Base-by-base conservation (phyloP, 495 filamentous ascomycete species). In the Daldinia decipiens region DNA sequence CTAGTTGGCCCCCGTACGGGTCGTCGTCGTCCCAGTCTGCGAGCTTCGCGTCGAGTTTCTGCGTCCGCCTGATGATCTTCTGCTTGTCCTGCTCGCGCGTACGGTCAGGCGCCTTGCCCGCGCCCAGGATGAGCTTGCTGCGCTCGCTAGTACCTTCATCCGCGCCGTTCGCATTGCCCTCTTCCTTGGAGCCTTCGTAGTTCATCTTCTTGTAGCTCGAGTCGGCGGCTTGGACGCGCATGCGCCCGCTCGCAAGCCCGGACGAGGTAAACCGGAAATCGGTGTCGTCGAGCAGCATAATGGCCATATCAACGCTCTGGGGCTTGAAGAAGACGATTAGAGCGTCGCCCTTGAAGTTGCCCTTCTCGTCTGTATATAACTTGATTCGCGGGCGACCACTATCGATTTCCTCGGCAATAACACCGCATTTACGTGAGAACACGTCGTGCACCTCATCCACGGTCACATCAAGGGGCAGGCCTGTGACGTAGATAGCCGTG, bases 361-460 rank as follows among this genome's bases (percentile, higher is more conserved):
- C 95, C 1, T 89, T 77, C 8, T 92, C 90, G 77, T 97, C 90
- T 6, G 82, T 88, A 80, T 99, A 98, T 78, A 99, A 88, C 81
- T 97, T 98, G 81, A 99, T 92, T 50, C 96, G 91, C 13, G 91
- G 92, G 38, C 87, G 85, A 56, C 92, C 91, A 67, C 85, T 90
- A 73, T 98, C 95, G 69, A 95, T 93, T 78, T 95, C 92, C 80
- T 97, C 92, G 51, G 95, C 94, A 69, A 99, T 97, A 70, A 99
- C 90, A 53, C 96, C 96, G 78, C 88, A 97, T 69, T 89, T 90
- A 67, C 89, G 87, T 54, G 90, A 92, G 83, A 99, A 99, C 27
- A 91, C 85, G 12, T 92, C 85, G 62, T 87, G 84, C 24, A 99
- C 88, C 78, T 99, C 96, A 7, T 94, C 89, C 21, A 89, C 82